Evolutionary conservation across 192 early-diverging fungal species (phyloP), one percentile per base, ranked within the genome.

Genomic region (Entrophospora sp.): DNA sequence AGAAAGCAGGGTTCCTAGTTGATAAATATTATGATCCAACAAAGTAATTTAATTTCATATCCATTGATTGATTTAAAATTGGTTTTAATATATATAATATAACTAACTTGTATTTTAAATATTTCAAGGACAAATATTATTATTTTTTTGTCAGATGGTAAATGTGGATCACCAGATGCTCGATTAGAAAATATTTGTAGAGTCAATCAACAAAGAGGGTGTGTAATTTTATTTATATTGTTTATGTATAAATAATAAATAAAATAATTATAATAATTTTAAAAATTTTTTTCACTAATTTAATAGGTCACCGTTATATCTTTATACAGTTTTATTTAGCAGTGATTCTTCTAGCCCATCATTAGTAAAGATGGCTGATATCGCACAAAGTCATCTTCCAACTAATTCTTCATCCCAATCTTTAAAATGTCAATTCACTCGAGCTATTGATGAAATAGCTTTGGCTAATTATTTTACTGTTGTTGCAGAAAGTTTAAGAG

Each of bases 81-180:
- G 2, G 10, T 44, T 44, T 32, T 22, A 27, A 13, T 63, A 24
- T 0, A 27, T 24, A 8, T 40, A 44, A 22, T 18, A 25, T 14
- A 4, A 38, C n/a, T 40, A 25, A n/a, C n/a, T n/a, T n/a, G n/a
- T n/a, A n/a, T 24, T 12, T 27, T 31, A 8, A 20, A 10, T 37
- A 9, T 46, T 44, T 49, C 14, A 28, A 69, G 68, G 20, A 24
- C 8, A 22, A 60, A 60, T 63, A 2, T 69, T 5, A 62, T 69
- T 30, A 63, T 69, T 20, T 69, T 69, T 27, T 27, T 69, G 43
- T 69, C 68, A 3, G 68, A 69, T 48, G 68, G 68, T 14, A 22
- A 43, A 49, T 10, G 25, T 31, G 0, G 1, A 22, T 5, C 28
- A 12, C 68, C 68, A 16, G 38, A 18, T 12, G 13, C 18, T n/a